Evolutionary conservation across 305 asterid species (phyloP), one percentile per base, ranked within the genome.

Genomic region (Lippia alba): DNA sequence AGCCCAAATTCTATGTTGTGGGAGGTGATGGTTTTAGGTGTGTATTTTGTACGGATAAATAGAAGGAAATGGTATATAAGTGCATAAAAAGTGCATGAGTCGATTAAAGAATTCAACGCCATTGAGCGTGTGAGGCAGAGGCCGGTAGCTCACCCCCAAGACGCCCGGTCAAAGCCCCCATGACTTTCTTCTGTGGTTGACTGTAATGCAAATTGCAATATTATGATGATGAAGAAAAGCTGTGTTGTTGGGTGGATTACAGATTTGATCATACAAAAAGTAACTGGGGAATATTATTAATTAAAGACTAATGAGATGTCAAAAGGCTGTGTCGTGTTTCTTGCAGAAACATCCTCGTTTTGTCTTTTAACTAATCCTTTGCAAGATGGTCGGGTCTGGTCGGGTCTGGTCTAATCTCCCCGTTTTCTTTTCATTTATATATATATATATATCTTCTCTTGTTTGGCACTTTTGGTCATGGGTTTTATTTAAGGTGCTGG

Each of bases 81-180:
- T 36, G 70, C 96, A 89, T 79, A 81, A 74, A 86, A 88, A 83
- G 82, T 67, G 95, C 96, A 84, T 94, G 99, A 89, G 57, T 78
- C 75, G 67, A 89, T 80, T 91, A 86, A 84, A 86, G 70, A 84
- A 91, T 94, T 94, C 97, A 94, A 94, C 96, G 87, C 91, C 49
- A 72, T 85, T 76, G 89, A 78, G 91, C 84, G 99, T 88, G 99
- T 94, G 99, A 91, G 80, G 79, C 41, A 80, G 75, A 76, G 83
- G 91, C 92, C 76, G 97, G 96, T 94, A 84, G 88, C 86, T 86
- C 99, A 94, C 97, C 83, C 96, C 73, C 87, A 80, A 85, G 82
- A 87, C 73, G 81, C 97, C 89, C 69, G 96, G 99, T 94, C 99
- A 94, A 94, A 58, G 69, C 76, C 60, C 72, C 30, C 56, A 44